Evolutionary conservation across 208 protist genomes (phyloP).

Genomic region (Crithidia mellificae): DNA sequence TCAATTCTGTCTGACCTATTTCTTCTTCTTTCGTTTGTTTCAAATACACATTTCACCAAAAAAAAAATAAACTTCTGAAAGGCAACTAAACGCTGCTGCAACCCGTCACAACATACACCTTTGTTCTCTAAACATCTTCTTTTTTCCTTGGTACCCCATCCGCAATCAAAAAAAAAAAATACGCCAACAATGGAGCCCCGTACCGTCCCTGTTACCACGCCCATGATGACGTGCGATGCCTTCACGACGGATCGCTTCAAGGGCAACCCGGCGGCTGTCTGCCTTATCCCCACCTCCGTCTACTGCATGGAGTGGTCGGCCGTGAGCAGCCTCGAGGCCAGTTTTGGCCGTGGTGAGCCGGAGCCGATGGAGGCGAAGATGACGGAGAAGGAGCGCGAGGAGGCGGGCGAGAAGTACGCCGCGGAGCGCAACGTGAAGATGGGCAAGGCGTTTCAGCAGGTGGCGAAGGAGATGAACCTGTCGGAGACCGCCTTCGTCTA

Average conservation of each 20-base stretch:
- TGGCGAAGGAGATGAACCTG: conserved; percentile 66
- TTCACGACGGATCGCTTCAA: conserved; percentile 60
- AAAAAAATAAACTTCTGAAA: too few species aligned
- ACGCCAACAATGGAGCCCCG: conserved; percentile 25
- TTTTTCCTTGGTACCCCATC: conserved; percentile 11
- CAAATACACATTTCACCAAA: too few species aligned
- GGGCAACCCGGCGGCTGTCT: conserved; percentile 74
- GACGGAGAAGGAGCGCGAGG: conserved; percentile 46
- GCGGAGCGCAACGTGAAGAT: conserved; percentile 50
- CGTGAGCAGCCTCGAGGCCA: conserved; percentile 54
- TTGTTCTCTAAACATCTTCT: not conserved
- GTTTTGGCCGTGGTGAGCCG: conserved; percentile 56
- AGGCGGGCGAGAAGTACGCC: conserved; percentile 45
- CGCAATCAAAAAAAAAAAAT: conserved; percentile 16
- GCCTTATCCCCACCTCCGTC: conserved; percentile 43
- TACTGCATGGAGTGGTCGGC: conserved; percentile 66
- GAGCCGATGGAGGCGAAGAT: conserved; percentile 32
- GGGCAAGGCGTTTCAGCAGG: conserved; percentile 50
- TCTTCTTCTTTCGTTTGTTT: too few species aligned
- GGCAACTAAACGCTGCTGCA: too few species aligned
- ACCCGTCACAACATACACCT: not conserved
- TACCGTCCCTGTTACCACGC: conserved; percentile 34
- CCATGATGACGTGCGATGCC: conserved; percentile 68
- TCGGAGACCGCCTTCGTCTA: conserved; percentile 75
- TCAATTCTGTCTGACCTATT: too few species aligned